A percentile compares a stretch with the other conserved stretches of the same genome.
These are phyloP conservation scores for Penicillium silybi DNA, from an alignment of 495 filamentous ascomycete species.

Conservation along the genomic window DNA sequence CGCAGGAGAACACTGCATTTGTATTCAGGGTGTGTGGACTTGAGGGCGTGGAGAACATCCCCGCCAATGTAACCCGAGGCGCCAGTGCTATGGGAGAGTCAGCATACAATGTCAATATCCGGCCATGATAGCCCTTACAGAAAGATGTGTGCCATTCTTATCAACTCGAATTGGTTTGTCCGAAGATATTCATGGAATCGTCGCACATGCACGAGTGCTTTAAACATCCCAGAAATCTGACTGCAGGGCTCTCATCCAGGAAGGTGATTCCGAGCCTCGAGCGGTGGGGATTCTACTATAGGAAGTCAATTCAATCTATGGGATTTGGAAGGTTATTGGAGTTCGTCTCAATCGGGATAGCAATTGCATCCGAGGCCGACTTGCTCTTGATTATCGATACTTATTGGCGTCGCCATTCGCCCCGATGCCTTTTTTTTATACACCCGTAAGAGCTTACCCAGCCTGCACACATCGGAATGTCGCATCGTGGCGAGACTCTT, in stretches of 20 bases:
- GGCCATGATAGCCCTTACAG: constrained; percentile 9
- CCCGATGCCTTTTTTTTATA: not conserved
- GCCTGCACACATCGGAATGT: constrained; percentile 5
- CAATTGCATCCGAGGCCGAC: not conserved
- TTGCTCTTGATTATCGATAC: constrained; percentile 1
- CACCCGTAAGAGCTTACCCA: not conserved
- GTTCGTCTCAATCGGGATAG: constrained; percentile 1
- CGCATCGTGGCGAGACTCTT: constrained; percentile 28
- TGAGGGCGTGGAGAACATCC: constrained; percentile 53
- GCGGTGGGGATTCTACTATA: constrained; percentile 4
- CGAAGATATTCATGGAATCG: not conserved
- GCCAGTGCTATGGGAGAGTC: constrained; percentile 37
- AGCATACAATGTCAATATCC: not conserved
- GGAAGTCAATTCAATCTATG: constrained; percentile 11
- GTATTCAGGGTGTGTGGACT: constrained; percentile 55
- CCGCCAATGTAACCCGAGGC: constrained; percentile 67
- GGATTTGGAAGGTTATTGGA: constrained; percentile 1
- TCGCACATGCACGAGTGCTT: not conserved
- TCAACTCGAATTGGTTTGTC: not conserved
- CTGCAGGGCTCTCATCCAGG: constrained; percentile 2
- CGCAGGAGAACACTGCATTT: constrained; percentile 57
- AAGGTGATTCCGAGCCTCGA: constrained; percentile 11
- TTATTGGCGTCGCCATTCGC: constrained; percentile 5
- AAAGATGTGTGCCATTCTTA: constrained; percentile 22
- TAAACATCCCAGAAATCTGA: not conserved